Evolutionary conservation across 306 rosid species (phyloP), one percentile per base, ranked within the genome.

Genomic region (Rubus parviflorus): DNA sequence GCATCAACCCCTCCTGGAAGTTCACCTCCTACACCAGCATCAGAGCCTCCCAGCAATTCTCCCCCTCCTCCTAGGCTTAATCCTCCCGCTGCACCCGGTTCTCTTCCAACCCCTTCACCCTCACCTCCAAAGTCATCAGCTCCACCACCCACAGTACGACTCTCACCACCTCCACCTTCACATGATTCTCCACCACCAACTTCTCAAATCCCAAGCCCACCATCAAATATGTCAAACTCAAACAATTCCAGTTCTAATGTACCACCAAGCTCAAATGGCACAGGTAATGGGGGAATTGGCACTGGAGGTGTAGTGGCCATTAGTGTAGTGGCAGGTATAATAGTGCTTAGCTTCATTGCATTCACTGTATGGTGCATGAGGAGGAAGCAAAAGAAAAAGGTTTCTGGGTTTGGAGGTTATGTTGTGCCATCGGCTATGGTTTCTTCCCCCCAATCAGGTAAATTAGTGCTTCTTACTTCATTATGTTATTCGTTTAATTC

Each of bases 371-470:
- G 97, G 97, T 90, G 86, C 78, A 15, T 83, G 72, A 87, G 86
- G 73, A 87, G 86, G 73, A 92, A 87, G 85, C 77, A 80, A 81
- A 89, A 74, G 83, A 88, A 69, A 81, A 86, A 60, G 56, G 77
- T 41, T 65, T 80, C 93, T 49, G 83, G 76, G 22, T 76, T 42
- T 83, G 89, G 83, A 70, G 89, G 89, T 86, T 85, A 84, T 77
- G 85, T 87, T 81, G 81, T 83, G 91, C 95, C 96, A 67, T 83
- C 90, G 54, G 76, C 87, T 63, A 70, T 74, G 14, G 86, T 65
- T 57, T 79, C 92, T 67, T 81, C 93, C 8, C 88, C 93, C 2
- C 87, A 56, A 77, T 87, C 97, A 83, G 98, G 98, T 92, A 83
- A 52, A 65, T 46, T 47, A 4, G 62, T 69, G 51, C 58, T 54